These are phyloP conservation scores for Malassezia equina DNA, from an alignment of 1,284 basidiomycete species.

Conservation along the genomic window DNA sequence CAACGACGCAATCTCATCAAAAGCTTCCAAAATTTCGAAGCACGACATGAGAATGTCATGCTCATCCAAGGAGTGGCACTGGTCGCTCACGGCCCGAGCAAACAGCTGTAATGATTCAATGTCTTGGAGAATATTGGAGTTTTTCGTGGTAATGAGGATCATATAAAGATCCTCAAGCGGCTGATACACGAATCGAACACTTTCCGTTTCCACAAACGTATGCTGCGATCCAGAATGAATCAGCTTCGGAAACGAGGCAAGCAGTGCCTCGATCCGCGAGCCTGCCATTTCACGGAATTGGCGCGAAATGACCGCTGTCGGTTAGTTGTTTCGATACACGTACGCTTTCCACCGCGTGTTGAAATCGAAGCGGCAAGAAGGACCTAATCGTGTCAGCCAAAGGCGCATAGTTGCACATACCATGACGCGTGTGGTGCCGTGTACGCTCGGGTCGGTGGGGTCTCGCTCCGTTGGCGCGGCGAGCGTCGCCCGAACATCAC, in stretches of 20 bases:
- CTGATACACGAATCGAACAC: slow-evolving; percentile 83
- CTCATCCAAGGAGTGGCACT: slow-evolving; percentile 66
- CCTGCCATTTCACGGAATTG: slow-evolving; percentile 91
- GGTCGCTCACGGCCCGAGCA: slow-evolving; percentile 82
- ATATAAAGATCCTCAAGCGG: slow-evolving; percentile 97
- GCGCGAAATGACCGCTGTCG: slow-evolving; percentile 79
- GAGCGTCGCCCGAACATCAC: slow-evolving; percentile 9
- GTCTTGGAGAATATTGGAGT: slow-evolving; percentile 94
- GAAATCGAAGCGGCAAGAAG: slow-evolving; percentile 87
- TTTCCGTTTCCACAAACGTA: slow-evolving; percentile 59
- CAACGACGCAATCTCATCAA: slow-evolving; percentile 89
- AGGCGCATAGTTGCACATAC: slow-evolving; percentile 3
- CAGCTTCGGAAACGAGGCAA: slow-evolving; percentile 93
- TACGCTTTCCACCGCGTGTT: slow-evolving; percentile 82
- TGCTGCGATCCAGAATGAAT: slow-evolving; percentile 95
- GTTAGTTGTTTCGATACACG: slow-evolving; percentile 23
- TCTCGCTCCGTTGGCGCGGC: neutral
- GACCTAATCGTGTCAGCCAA: slow-evolving; percentile 55
- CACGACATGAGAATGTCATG: slow-evolving; percentile 78
- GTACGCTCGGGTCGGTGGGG: neutral
- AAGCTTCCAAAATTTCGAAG: slow-evolving; percentile 90
- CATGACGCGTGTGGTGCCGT: slow-evolving; percentile 6
- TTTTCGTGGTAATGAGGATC: slow-evolving; percentile 93
- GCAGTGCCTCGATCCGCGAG: slow-evolving; percentile 82
- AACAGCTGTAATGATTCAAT: slow-evolving; percentile 91